A percentile compares a stretch with the other conserved stretches of the same genome.
These are phyloP conservation scores for Saccharomycopsis fodiens DNA, from an alignment of 805 yeast genomes.

Conservation along the genomic window DNA sequence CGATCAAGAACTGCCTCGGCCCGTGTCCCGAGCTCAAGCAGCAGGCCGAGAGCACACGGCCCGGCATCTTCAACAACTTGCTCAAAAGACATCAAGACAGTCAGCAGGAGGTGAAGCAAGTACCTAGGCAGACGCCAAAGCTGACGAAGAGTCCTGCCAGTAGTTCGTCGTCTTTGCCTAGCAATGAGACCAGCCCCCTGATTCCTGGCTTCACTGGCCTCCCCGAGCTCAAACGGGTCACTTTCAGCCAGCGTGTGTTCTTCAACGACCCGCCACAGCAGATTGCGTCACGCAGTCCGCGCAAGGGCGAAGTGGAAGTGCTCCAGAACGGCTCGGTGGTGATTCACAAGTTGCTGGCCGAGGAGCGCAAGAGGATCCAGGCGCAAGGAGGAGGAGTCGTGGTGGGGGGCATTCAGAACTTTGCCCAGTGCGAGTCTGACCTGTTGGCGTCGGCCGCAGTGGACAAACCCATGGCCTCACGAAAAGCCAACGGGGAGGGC, in stretches of 20 bases:
- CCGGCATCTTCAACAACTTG: slow-evolving; percentile 11
- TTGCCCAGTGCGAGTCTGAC: slow-evolving; percentile 21
- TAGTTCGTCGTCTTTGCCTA: background rate
- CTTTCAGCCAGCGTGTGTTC: slow-evolving; percentile 71
- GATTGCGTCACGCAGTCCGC: slow-evolving; percentile 71
- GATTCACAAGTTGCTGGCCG: slow-evolving; percentile 47
- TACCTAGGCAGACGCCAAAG: slow-evolving; percentile 7
- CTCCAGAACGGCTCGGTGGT: slow-evolving; percentile 45
- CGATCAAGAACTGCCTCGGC: slow-evolving; percentile 27
- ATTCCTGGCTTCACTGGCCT: slow-evolving; percentile 37
- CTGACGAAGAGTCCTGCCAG: slow-evolving; percentile 13
- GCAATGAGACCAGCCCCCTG: background rate
- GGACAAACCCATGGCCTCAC: slow-evolving; percentile 37
- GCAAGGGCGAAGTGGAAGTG: slow-evolving; percentile 74
- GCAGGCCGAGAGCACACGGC: slow-evolving; percentile 12
- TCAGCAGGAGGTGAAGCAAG: background rate
- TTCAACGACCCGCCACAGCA: slow-evolving; percentile 85
- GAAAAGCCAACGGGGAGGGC: slow-evolving; percentile 25
- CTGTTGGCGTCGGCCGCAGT: slow-evolving; percentile 28
- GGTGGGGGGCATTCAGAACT: slow-evolving; percentile 70
- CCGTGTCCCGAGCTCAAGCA: slow-evolving; percentile 14
- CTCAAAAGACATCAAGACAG: slow-evolving; percentile 11
- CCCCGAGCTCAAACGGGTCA: slow-evolving; percentile 49
- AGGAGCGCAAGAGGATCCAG: slow-evolving; percentile 40
- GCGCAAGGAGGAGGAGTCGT: slow-evolving; percentile 52